These are phyloP conservation scores for sweet orange (Citrus sinensis) DNA, from an alignment of 345 rosid genomes.

Conservation along the genomic window DNA sequence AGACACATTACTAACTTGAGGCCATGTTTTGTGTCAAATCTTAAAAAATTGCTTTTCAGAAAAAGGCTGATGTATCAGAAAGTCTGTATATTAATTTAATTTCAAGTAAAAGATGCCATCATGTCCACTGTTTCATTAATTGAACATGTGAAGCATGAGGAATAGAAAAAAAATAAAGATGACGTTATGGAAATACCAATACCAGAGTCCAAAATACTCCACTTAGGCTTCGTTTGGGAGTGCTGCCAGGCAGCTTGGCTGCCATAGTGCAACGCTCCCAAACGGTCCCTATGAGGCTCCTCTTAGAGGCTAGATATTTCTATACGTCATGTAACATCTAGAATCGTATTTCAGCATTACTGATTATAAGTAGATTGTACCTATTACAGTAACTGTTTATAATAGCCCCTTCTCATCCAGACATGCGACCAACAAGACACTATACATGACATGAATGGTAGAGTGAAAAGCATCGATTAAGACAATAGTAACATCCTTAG, in stretches of 20 bases:
- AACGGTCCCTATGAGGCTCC: too few relatives aligned
- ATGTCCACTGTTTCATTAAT: background rate
- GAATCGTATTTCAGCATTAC: background rate
- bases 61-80: background rate
- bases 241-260: too few relatives aligned
- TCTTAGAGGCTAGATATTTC: background rate
- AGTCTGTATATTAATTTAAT: background rate
- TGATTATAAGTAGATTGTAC: background rate
- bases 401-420: background rate
- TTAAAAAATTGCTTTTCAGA: background rate
- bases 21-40: background rate
- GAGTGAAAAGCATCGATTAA: background rate
- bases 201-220: background rate
- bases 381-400: background rate
- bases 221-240: too few relatives aligned
- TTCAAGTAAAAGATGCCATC: background rate
- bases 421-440: background rate
- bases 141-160: conserved; percentile 1
- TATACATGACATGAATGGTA: background rate
- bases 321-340: background rate
- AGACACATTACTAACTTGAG: background rate
- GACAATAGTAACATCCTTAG: background rate
- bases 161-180: conserved; percentile 17
- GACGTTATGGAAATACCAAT: background rate
- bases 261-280: too few relatives aligned